Conservation (phyloP, 768 basidiomycete species). For the Leccinum boreale region DNA sequence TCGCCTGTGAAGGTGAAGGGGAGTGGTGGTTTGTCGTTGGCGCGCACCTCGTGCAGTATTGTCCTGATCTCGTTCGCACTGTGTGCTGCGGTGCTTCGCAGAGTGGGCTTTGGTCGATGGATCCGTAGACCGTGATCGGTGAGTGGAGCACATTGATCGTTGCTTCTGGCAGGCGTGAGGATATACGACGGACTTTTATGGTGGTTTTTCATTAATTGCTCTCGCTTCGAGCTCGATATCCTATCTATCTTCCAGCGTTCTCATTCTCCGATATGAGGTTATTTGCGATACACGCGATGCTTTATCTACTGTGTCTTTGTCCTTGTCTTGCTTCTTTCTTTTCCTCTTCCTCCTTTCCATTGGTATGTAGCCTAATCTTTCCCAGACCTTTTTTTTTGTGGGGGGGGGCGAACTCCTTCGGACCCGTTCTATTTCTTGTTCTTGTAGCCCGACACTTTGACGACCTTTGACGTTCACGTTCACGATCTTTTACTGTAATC, state of each 20-base stretch:
- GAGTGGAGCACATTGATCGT: background rate
- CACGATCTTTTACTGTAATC: background rate
- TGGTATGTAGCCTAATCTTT: background rate
- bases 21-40: background rate
- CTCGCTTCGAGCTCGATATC: background rate
- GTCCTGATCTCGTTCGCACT: slow-evolving; percentile 27
- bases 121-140: slow-evolving; percentile 19
- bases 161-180: background rate
- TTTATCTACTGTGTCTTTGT: background rate
- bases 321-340: background rate
- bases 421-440: background rate
- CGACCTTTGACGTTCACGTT: background rate
- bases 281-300: background rate
- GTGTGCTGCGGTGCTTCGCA: slow-evolving; percentile 27
- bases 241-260: background rate
- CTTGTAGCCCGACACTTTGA: slow-evolving; percentile 2
- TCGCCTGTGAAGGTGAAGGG: slow-evolving; percentile 9
- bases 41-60: slow-evolving; percentile 21
- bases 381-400: background rate
- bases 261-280: background rate
- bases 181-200: background rate
- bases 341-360: background rate
- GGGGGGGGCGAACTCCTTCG: background rate
- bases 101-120: slow-evolving; percentile 24
- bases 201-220: background rate